These are phyloP conservation scores for Neoscytalidium dimidiatum DNA, from an alignment of 2,329 filamentous ascomycete genomes.

Conservation along the genomic window DNA sequence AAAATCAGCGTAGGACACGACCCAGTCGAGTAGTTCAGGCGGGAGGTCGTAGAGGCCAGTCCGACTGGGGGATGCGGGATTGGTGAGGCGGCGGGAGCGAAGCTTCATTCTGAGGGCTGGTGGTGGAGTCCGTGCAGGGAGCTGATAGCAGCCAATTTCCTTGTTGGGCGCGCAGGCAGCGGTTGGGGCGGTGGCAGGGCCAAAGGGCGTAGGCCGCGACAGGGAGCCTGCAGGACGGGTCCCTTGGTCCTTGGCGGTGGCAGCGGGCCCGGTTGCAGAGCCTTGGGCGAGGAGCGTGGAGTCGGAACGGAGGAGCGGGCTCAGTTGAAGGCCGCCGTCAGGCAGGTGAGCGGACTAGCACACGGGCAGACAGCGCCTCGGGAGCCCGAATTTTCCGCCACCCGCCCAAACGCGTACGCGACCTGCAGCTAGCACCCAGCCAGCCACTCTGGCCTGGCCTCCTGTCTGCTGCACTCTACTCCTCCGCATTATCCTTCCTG, in stretches of 20 bases:
- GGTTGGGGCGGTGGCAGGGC: not conserved
- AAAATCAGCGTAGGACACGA: not conserved
- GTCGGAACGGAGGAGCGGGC: too few relatives aligned
- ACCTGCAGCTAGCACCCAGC: not conserved
- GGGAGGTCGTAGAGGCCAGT: conserved; percentile 2
- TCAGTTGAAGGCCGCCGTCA: too few relatives aligned
- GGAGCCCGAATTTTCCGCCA: not conserved
- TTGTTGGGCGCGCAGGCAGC: not conserved
- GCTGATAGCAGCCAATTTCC: not conserved
- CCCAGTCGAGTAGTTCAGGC: conserved; percentile 12
- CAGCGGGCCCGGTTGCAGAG: not conserved
- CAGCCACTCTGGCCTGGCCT: too few relatives aligned
- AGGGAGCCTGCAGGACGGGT: too few relatives aligned
- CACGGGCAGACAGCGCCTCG: not conserved
- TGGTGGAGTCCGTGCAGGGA: not conserved
- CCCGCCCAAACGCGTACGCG: not conserved
- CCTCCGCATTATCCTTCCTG: too few relatives aligned
- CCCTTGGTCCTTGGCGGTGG: not conserved
- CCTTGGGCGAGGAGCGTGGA: too few relatives aligned
- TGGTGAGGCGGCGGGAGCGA: not conserved
- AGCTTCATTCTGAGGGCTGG: not conserved
- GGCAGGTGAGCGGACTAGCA: too few relatives aligned
- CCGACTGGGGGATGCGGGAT: not conserved
- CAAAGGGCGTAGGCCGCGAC: not conserved
- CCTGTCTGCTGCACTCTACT: too few relatives aligned